These are phyloP conservation scores for Fusarium odoratissimum DNA, from an alignment of 2,329 filamentous ascomycete genomes.

Conservation along the genomic window DNA sequence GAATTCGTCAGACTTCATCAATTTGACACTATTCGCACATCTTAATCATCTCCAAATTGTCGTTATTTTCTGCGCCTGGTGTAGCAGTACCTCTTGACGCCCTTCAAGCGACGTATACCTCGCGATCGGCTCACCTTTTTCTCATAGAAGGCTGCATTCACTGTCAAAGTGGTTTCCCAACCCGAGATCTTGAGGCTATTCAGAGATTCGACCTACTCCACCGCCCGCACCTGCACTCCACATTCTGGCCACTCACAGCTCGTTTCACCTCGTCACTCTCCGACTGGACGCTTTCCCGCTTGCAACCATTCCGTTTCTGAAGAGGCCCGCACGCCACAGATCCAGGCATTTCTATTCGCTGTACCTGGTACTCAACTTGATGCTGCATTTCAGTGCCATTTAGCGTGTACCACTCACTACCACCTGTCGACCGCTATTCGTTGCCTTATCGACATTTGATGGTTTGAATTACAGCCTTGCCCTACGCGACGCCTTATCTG, in stretches of 20 bases:
- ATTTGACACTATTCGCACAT: constrained; percentile 51
- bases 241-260: constrained; percentile 44
- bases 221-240: constrained; percentile 35
- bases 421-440: constrained; percentile 34
- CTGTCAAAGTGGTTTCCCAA: constrained; percentile 35
- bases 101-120: constrained; percentile 37
- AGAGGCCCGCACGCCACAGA: constrained; percentile 32
- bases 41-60: constrained; percentile 52
- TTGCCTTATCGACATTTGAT: constrained; percentile 20
- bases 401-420: constrained; percentile 36
- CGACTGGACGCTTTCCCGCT: constrained; percentile 31
- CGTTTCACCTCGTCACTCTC: constrained; percentile 37
- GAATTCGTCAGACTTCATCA: constrained; percentile 55
- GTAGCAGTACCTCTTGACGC: constrained; percentile 46
- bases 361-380: constrained; percentile 34
- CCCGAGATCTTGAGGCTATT: constrained; percentile 55
- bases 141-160: constrained; percentile 9
- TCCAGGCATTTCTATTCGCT: constrained; percentile 33
- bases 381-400: constrained; percentile 30
- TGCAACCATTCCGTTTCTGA: constrained; percentile 40
- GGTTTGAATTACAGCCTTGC: constrained; percentile 40
- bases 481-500: constrained; percentile 33
- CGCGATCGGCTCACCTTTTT: constrained; percentile 43
- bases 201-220: constrained; percentile 47
- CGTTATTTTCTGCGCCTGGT: constrained; percentile 50